phyloP scores from a whole-genome alignment of 2,329 filamentous ascomycete genomes.

The Fusarium globosum region DNA sequence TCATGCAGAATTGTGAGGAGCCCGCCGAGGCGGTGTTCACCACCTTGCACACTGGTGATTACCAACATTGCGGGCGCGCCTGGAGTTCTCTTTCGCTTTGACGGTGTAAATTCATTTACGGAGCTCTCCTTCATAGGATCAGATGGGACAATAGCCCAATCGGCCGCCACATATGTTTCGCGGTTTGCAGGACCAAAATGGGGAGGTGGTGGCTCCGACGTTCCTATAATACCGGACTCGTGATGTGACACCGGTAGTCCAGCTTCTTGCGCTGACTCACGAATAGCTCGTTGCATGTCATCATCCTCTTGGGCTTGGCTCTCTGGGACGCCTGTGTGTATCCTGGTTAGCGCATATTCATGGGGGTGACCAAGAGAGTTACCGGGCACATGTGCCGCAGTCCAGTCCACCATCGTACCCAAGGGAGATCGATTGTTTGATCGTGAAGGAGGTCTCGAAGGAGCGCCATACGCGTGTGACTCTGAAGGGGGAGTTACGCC shows the following conservation, averaged over 20 bases:
- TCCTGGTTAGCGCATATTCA: slow-evolving; percentile 42
- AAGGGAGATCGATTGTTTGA: slow-evolving; percentile 68
- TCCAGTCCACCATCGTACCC: slow-evolving; percentile 62
- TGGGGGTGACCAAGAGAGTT: slow-evolving; percentile 41
- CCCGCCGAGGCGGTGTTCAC: slow-evolving; percentile 60
- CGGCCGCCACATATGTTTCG: slow-evolving; percentile 62
- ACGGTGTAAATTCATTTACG: slow-evolving; percentile 48
- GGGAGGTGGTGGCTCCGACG: slow-evolving; percentile 54
- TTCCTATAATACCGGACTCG: slow-evolving; percentile 62
- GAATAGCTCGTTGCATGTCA: slow-evolving; percentile 66
- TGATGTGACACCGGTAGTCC: slow-evolving; percentile 58
- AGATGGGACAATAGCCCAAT: slow-evolving; percentile 69
- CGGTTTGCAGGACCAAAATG: slow-evolving; percentile 71
- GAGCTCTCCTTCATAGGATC: slow-evolving; percentile 42
- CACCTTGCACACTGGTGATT: slow-evolving; percentile 47
- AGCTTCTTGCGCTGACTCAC: slow-evolving; percentile 65
- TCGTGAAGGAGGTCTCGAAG: slow-evolving; percentile 72
- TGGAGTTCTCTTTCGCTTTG: slow-evolving; percentile 55
- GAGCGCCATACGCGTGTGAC: slow-evolving; percentile 57
- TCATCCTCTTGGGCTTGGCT: slow-evolving; percentile 61
- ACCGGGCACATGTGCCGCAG: slow-evolving; percentile 56
- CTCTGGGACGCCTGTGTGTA: slow-evolving; percentile 52
- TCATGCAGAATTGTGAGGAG: slow-evolving; percentile 69
- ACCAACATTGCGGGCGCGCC: slow-evolving; percentile 64
- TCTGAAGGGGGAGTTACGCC: slow-evolving; percentile 56